Conservation (phyloP, 2,329 filamentous ascomycete species). For the Triangularia verruculosa region DNA sequence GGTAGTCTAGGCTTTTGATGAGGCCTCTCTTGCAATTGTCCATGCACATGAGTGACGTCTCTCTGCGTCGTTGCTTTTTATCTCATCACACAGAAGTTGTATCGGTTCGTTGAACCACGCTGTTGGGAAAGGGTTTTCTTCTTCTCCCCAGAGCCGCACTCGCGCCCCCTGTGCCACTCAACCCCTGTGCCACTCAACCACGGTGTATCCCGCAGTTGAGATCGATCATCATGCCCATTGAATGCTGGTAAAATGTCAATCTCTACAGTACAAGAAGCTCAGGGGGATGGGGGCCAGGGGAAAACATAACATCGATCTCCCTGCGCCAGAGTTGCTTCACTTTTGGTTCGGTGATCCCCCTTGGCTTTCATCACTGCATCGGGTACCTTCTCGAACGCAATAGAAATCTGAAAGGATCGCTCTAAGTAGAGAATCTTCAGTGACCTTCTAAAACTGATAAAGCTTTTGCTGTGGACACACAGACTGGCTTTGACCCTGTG, state of each 20-base stretch:
- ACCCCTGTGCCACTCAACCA: neutral
- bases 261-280: neutral
- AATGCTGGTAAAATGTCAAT: neutral
- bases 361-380: neutral
- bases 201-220: neutral
- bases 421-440: neutral
- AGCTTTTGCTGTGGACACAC: neutral
- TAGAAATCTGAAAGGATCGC: neutral
- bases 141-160: neutral
- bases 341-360: neutral
- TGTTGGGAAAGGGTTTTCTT: neutral
- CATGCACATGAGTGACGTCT: neutral
- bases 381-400: neutral
- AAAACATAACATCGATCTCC: neutral
- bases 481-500: neutral
- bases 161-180: neutral
- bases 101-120: neutral
- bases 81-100: neutral
- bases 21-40: too few species aligned
- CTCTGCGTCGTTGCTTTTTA: neutral
- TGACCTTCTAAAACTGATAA: conserved; percentile 2
- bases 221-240: neutral
- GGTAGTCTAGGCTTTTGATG: too few species aligned
- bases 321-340: neutral
- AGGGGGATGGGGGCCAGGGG: neutral